Conservation (phyloP, 2,329 filamentous ascomycete species). For the Cladosporium sp. region DNA sequence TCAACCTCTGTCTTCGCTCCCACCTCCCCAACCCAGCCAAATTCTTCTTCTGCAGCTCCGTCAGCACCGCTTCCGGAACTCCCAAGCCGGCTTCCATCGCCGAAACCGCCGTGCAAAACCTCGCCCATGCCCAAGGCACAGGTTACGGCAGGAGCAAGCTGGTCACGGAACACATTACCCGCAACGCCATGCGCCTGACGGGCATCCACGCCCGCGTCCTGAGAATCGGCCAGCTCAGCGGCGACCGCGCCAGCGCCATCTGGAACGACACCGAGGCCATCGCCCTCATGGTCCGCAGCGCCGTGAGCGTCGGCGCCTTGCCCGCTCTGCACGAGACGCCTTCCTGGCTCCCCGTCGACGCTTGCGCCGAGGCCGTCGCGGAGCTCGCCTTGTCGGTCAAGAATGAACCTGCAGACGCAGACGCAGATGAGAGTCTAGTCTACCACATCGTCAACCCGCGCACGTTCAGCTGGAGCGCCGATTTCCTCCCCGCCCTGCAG, state of each 20-base stretch:
- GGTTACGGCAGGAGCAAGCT: conserved; percentile 23
- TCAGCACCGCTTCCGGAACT: conserved; percentile 37
- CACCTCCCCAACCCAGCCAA: conserved; percentile 31
- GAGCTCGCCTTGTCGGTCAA: conserved; percentile 9
- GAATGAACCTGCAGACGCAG: neutral
- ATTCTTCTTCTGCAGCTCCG: conserved; percentile 51
- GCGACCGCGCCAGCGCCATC: conserved; percentile 41
- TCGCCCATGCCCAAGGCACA: conserved; percentile 20
- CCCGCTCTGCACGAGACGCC: conserved; percentile 39
- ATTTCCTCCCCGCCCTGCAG: conserved; percentile 49
- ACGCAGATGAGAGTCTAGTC: conserved; percentile 17
- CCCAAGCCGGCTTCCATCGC: conserved; percentile 17
- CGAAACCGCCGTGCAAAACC: conserved; percentile 15
- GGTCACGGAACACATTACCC: conserved; percentile 20
- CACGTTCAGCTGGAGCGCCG: conserved; percentile 48
- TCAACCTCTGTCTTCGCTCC: conserved; percentile 35
- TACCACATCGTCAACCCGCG: conserved; percentile 30
- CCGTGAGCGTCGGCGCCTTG: conserved; percentile 42
- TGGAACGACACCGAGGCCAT: conserved; percentile 51
- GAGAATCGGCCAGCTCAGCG: conserved; percentile 44
- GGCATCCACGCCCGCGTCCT: conserved; percentile 20
- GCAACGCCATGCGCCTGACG: conserved; percentile 14
- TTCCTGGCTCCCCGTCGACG: conserved; percentile 32
- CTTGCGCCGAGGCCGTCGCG: conserved; percentile 22
- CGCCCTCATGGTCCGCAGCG: conserved; percentile 46